Conservation (phyloP, 1,139 yeast species). For the Yamadazyma friedrichii region DNA sequence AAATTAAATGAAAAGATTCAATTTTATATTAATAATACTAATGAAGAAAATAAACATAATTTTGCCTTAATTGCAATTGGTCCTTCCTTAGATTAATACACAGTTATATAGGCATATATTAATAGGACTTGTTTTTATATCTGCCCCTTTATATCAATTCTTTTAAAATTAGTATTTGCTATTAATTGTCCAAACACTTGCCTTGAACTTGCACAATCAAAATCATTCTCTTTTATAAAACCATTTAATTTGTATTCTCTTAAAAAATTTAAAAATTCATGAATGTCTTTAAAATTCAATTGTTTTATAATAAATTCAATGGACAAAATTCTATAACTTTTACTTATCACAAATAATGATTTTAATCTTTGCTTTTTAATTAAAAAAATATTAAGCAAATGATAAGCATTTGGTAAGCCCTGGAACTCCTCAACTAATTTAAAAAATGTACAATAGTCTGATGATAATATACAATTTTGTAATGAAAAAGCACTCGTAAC, state of each 20-base stretch:
- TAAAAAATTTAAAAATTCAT: constrained; percentile 32
- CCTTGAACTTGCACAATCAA: constrained; percentile 51
- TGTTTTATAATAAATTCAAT: constrained; percentile 44
- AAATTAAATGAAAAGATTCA: constrained; percentile 55
- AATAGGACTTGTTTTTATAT: constrained; percentile 27
- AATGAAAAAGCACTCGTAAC: constrained; percentile 26
- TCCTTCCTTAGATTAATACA: constrained; percentile 44
- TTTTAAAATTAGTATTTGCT: constrained; percentile 47
- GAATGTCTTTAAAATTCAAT: constrained; percentile 39
- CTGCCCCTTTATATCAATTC: constrained; percentile 93
- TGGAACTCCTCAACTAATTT: constrained; percentile 29
- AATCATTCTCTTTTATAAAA: constrained; percentile 30
- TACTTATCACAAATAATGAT: constrained; percentile 58
- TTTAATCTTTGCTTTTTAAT: constrained; percentile 57
- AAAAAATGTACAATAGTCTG: constrained; percentile 58
- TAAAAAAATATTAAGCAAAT: constrained; percentile 39
- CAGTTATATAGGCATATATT: no score
- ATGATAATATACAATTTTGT: constrained; percentile 22
- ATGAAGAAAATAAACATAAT: constrained; percentile 55
- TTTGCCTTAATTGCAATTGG: constrained; percentile 71
- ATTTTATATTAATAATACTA: constrained; percentile 62
- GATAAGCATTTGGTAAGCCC: constrained; percentile 22
- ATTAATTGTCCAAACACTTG: constrained; percentile 39
- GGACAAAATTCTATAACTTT: constrained; percentile 57
- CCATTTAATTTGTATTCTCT: constrained; percentile 35